Percentiles rank a stretch among this genome's conserved stretches.
These are phyloP conservation scores for Geotrichum phurueaensis DNA, from an alignment of 1,139 yeast species.

Conservation along the genomic window DNA sequence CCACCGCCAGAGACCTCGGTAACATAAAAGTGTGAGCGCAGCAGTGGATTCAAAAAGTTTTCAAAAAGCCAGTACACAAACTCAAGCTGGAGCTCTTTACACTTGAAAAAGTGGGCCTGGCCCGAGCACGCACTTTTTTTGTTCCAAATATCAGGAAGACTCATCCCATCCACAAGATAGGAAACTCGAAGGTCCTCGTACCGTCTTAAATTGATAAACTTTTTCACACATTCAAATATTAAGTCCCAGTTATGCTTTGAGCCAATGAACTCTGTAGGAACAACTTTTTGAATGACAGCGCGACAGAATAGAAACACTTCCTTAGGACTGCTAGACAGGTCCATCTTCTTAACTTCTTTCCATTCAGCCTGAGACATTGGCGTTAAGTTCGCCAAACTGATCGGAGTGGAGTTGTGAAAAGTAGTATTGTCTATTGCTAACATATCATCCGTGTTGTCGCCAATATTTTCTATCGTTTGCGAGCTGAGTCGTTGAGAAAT, in stretches of 20 bases:
- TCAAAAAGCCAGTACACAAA: slow-evolving; percentile 58
- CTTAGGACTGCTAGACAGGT: neutral
- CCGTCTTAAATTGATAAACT: slow-evolving; percentile 38
- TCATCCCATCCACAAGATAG: slow-evolving; percentile 34
- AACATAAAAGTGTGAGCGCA: slow-evolving; percentile 59
- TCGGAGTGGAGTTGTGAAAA: neutral
- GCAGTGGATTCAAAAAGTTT: slow-evolving; percentile 43
- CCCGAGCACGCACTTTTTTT: slow-evolving; percentile 41
- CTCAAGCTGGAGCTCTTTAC: slow-evolving; percentile 33
- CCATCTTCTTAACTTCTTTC: slow-evolving; percentile 13
- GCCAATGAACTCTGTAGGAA: slow-evolving; percentile 57
- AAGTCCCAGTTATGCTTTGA: slow-evolving; percentile 42
- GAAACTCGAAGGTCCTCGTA: slow-evolving; percentile 32
- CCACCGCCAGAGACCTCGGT: slow-evolving; percentile 47
- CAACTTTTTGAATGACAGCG: slow-evolving; percentile 31
- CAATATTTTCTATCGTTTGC: slow-evolving; percentile 10
- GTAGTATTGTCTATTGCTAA: neutral
- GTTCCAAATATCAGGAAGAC: slow-evolving; percentile 36
- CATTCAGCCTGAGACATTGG: slow-evolving; percentile 6
- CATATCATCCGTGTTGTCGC: slow-evolving; percentile 7
- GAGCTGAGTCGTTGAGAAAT: slow-evolving; percentile 3
- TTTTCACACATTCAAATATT: slow-evolving; percentile 39
- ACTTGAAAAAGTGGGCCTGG: slow-evolving; percentile 20
- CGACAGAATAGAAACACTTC: slow-evolving; percentile 19
- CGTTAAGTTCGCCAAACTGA: neutral